Conservation (phyloP, 2,329 filamentous ascomycete genomes). For the Lasiodiplodia hormozganensis region DNA sequence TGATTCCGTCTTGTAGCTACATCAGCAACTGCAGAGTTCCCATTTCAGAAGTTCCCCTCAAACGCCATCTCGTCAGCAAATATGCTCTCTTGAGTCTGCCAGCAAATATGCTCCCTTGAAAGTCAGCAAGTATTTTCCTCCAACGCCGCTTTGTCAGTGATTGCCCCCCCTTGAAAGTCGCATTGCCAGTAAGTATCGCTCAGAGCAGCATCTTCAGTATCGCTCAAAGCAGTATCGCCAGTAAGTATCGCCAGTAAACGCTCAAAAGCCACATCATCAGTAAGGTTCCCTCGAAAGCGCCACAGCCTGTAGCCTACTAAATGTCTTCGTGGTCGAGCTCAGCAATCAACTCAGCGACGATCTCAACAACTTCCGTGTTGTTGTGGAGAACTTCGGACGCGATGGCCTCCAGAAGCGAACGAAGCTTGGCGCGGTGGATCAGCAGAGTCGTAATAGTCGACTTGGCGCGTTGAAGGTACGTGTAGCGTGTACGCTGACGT, state of each 20-base stretch:
- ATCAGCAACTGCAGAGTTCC: constrained; percentile 2
- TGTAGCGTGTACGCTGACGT: not conserved
- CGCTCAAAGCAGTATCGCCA: not conserved
- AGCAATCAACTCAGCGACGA: not conserved
- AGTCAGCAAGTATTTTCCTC: no score
- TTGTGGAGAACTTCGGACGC: not conserved
- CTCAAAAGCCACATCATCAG: no score
- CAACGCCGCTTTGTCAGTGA: not conserved
- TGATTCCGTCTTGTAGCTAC: not conserved
- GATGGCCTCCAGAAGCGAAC: not conserved
- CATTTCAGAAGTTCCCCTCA: not conserved
- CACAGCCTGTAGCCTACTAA: not conserved
- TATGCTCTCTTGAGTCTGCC: not conserved
- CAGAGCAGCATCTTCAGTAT: not conserved
- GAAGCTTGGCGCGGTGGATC: not conserved
- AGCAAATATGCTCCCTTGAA: no score
- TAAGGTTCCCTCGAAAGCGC: not conserved
- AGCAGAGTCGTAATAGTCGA: not conserved
- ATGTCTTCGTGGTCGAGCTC: not conserved
- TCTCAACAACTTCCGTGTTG: not conserved
- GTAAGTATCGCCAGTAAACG: no score
- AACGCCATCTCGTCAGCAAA: not conserved
- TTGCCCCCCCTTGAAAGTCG: no score
- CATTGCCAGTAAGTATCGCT: no score
- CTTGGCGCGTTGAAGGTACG: not conserved